phyloP scores from a whole-genome alignment of 805 yeast species.

The Suhomyces faveliae region DNA sequence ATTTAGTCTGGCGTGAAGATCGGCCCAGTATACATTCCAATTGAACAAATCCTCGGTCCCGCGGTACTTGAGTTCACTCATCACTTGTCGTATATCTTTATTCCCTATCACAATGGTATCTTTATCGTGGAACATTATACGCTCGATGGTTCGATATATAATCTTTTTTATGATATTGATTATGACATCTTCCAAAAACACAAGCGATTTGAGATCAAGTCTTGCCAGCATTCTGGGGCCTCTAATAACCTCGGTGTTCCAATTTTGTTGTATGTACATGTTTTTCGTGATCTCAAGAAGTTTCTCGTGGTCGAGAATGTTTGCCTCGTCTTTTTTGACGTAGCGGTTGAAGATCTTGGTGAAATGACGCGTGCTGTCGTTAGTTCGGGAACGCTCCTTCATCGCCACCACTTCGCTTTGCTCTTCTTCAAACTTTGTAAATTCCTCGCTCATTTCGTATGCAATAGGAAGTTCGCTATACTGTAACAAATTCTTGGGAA shows the following conservation, averaged over 20 bases:
- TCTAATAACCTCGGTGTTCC: not conserved
- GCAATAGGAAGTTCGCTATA: slow-evolving; percentile 53
- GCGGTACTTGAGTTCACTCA: slow-evolving; percentile 2
- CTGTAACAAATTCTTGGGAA: slow-evolving; percentile 21
- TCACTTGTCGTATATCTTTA: slow-evolving; percentile 1
- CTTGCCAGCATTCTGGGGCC: not conserved
- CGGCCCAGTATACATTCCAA: slow-evolving; percentile 11
- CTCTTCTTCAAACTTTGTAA: slow-evolving; percentile 44
- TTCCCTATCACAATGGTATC: not conserved
- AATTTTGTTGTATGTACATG: slow-evolving; percentile 2
- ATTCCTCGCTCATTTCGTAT: slow-evolving; percentile 48
- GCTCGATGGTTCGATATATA: slow-evolving; percentile 5
- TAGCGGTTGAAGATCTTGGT: not conserved
- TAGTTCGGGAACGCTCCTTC: slow-evolving; percentile 15
- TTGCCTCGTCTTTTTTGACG: not conserved
- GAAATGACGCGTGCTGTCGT: slow-evolving; percentile 8
- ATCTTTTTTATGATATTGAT: slow-evolving; percentile 5
- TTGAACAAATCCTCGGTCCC: slow-evolving; percentile 5
- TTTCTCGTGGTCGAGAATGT: slow-evolving; percentile 1
- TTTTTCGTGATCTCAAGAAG: not conserved
- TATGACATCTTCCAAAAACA: slow-evolving; percentile 12
- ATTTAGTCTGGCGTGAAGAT: slow-evolving; percentile 3
- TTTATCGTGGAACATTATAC: not conserved
- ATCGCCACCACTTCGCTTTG: slow-evolving; percentile 26
- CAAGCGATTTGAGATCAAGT: slow-evolving; percentile 6